These are phyloP conservation scores for Phytophthora litchii DNA, from an alignment of 352 stramenopile species.

Conservation along the genomic window DNA sequence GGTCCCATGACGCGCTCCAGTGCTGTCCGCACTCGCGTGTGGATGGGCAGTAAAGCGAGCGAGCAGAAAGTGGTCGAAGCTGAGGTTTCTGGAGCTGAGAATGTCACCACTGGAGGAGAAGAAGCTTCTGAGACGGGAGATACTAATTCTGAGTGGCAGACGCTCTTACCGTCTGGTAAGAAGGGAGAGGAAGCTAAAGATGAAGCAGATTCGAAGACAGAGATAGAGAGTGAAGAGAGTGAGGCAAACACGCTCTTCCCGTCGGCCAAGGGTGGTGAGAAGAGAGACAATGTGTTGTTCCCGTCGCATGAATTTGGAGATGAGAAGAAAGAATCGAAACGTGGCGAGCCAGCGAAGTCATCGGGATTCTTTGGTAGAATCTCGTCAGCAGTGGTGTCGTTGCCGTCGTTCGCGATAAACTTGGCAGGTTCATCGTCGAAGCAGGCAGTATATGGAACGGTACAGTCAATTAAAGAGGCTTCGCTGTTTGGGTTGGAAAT, in stretches of 20 bases:
- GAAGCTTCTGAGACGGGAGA: slow-evolving; percentile 19
- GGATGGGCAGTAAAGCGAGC: slow-evolving; percentile 55
- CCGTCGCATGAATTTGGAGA: slow-evolving; percentile 17
- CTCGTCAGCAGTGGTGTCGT: slow-evolving; percentile 56
- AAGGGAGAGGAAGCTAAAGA: slow-evolving; percentile 14
- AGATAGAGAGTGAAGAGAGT: slow-evolving; percentile 3
- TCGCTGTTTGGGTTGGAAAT: slow-evolving; percentile 79
- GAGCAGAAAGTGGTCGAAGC: slow-evolving; percentile 34
- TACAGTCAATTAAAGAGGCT: slow-evolving; percentile 77
- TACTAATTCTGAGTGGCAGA: slow-evolving; percentile 39
- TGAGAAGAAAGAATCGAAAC: slow-evolving; percentile 28
- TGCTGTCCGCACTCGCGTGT: slow-evolving; percentile 82
- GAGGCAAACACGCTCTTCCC: slow-evolving; percentile 12
- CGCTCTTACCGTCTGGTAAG: slow-evolving; percentile 40
- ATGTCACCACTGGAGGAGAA: slow-evolving; percentile 1
- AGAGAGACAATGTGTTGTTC: slow-evolving; percentile 28
- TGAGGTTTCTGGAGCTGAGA: slow-evolving; percentile 3
- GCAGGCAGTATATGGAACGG: slow-evolving; percentile 66
- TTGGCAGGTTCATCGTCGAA: slow-evolving; percentile 68
- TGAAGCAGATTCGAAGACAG: slow-evolving; percentile 1
- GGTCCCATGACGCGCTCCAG: slow-evolving; percentile 65
- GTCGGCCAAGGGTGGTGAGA: slow-evolving; percentile 3
- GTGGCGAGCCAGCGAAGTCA: slow-evolving; percentile 25
- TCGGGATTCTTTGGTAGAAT: slow-evolving; percentile 70
- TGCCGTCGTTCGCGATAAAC: slow-evolving; percentile 70